phyloP scores from a whole-genome alignment of 768 basidiomycete species.

The Rubroboletus pulcherrimus region DNA sequence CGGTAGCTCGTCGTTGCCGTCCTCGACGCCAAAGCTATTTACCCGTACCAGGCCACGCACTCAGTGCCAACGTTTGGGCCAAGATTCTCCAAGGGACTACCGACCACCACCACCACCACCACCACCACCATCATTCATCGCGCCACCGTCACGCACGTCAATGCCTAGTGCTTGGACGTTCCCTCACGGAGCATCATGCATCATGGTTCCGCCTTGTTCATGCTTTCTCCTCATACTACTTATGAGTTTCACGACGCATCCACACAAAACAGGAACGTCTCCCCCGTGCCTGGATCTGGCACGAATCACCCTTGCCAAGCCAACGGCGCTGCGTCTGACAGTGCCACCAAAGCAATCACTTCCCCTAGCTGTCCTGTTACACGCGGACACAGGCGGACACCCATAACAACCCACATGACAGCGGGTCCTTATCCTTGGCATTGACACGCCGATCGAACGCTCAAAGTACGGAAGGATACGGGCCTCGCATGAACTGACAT shows the following conservation, averaged over 20 bases:
- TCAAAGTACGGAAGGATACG: slow-evolving; percentile 9
- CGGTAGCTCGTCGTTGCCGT: neutral
- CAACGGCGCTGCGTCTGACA: neutral
- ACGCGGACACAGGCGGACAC: slow-evolving; percentile 4
- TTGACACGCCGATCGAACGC: neutral
- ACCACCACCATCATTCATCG: neutral
- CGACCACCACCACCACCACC: neutral
- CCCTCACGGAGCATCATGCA: neutral
- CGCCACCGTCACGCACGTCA: neutral
- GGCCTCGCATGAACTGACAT: neutral
- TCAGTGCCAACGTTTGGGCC: neutral
- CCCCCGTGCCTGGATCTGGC: slow-evolving; percentile 6
- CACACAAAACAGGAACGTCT: neutral
- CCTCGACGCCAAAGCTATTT: neutral
- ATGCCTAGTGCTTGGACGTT: neutral
- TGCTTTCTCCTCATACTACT: neutral
- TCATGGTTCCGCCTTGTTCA: too few relatives aligned
- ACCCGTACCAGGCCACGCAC: neutral
- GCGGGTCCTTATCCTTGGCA: slow-evolving; percentile 2
- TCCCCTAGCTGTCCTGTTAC: neutral
- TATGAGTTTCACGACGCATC: neutral
- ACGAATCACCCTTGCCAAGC: neutral
- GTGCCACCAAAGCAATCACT: neutral
- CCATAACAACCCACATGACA: slow-evolving; percentile 15
- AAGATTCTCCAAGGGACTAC: too few relatives aligned